A percentile compares a stretch with the other conserved stretches of the same genome.
phyloP scores from a whole-genome alignment of 805 yeast genomes.

The Hanseniaspora lindneri region DNA sequence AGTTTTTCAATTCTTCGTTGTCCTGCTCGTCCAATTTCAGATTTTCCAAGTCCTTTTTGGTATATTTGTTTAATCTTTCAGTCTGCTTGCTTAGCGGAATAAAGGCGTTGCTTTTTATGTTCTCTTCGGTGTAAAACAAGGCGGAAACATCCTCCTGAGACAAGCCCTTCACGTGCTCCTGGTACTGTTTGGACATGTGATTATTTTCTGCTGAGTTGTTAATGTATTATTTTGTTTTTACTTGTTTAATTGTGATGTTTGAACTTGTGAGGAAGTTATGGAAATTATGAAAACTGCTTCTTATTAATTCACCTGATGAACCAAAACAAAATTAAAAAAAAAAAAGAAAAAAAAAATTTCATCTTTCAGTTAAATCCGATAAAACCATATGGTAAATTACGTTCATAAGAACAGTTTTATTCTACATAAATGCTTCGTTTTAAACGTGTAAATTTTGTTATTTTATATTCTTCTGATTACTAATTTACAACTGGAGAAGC shows the following conservation, averaged over 20 bases:
- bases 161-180: conserved; percentile 7
- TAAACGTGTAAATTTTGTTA: too few species aligned
- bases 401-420: too few species aligned
- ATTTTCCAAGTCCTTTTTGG: conserved; percentile 23
- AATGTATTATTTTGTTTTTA: too few species aligned
- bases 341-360: neutral
- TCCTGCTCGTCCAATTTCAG: conserved; percentile 21
- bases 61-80: conserved; percentile 46
- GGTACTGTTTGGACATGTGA: conserved; percentile 12
- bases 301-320: neutral
- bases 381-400: neutral
- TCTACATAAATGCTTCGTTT: too few species aligned
- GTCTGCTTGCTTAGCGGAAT: conserved; percentile 38
- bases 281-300: neutral
- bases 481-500: too few species aligned
- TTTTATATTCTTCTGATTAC: too few species aligned
- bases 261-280: too few species aligned
- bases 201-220: too few species aligned
- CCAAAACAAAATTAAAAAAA: neutral
- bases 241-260: too few species aligned
- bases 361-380: neutral
- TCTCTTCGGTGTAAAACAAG: conserved; percentile 45
- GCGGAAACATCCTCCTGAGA: conserved; percentile 18
- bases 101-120: conserved; percentile 46
- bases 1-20: conserved; percentile 40